Conservation (phyloP, 495 filamentous ascomycete genomes). For the Xylaria grammica region DNA sequence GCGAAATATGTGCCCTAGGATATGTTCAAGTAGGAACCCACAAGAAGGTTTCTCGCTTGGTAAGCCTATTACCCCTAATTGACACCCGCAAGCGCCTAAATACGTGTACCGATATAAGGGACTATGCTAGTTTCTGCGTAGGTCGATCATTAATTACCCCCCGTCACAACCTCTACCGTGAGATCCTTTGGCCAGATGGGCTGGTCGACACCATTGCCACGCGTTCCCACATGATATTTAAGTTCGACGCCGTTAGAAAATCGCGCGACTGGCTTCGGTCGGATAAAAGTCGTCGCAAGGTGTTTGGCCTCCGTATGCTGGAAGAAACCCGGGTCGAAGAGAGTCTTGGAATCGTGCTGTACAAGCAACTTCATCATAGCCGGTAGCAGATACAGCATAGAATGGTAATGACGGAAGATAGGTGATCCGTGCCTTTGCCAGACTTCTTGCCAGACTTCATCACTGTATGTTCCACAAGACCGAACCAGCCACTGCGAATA, state of each 20-base stretch:
- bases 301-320: not conserved
- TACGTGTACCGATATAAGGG: too few species aligned
- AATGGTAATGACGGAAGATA: slow-evolving; percentile 18
- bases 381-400: slow-evolving; percentile 12
- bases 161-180: slow-evolving; percentile 22
- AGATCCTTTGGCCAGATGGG: slow-evolving; percentile 28
- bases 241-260: slow-evolving; percentile 18
- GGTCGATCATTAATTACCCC: slow-evolving; percentile 1
- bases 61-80: too few species aligned
- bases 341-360: not conserved
- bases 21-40: too few species aligned
- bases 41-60: too few species aligned
- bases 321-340: slow-evolving; percentile 13
- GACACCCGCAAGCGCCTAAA: too few species aligned
- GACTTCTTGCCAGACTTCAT: slow-evolving; percentile 26
- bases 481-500: slow-evolving; percentile 62
- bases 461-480: slow-evolving; percentile 54
- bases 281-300: slow-evolving; percentile 7
- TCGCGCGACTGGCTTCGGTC: slow-evolving; percentile 16
- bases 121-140: too few species aligned
- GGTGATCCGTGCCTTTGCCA: slow-evolving; percentile 25
- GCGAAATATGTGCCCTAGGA: too few species aligned
- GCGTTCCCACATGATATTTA: slow-evolving; percentile 24
- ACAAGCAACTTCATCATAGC: slow-evolving; percentile 7
- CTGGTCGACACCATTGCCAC: slow-evolving; percentile 24